A percentile compares a stretch with the other conserved stretches of the same genome.
phyloP scores from a whole-genome alignment of 306 rosid genomes.

The Prosopis cineraria region DNA sequence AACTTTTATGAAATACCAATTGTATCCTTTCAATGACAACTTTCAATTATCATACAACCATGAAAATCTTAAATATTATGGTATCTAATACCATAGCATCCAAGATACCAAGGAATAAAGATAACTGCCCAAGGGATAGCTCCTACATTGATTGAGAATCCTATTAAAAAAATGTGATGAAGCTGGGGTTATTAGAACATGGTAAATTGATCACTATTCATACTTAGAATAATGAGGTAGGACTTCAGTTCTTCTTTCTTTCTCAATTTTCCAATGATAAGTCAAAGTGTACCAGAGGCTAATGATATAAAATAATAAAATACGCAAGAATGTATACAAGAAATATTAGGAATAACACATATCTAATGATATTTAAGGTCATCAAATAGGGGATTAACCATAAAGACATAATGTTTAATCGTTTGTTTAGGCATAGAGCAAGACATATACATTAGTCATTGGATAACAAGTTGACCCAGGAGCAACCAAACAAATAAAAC shows the following conservation, averaged over 20 bases:
- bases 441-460: no score
- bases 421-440: neutral
- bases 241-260: neutral
- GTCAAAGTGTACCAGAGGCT: neutral
- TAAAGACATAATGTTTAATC: neutral
- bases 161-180: neutral
- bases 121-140: no score
- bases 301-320: constrained; percentile 10
- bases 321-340: constrained; percentile 3
- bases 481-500: neutral
- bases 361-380: neutral
- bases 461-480: neutral
- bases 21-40: neutral
- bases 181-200: neutral
- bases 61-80: neutral
- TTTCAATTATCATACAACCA: neutral
- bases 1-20: neutral
- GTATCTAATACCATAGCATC: neutral
- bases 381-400: constrained; percentile 19
- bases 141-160: constrained; percentile 11
- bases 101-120: neutral
- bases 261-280: neutral
- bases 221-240: neutral
- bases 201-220: constrained; percentile 10
- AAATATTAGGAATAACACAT: constrained; percentile 5